Base-by-base conservation (phyloP, 1,284 basidiomycete species). In the Grifola frondosa region DNA sequence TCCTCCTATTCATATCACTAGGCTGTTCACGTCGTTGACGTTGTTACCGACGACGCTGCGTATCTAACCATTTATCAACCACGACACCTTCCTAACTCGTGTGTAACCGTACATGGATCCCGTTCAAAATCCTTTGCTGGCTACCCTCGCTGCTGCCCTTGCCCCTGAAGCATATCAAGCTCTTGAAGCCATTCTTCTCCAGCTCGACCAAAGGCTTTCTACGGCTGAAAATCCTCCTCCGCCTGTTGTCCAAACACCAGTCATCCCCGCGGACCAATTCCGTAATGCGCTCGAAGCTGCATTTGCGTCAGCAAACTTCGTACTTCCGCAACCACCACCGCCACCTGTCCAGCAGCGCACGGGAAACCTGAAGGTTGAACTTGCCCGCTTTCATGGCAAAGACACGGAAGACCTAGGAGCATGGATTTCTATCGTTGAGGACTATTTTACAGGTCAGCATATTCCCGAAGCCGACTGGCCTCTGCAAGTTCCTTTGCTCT, bases 371-470 rank as follows among this genome's bases (percentile, higher is more conserved):
- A 40, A 40, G 29, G 38, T 28, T 13, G 38, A 40, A 12, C 38
- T 30, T 3, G 21, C 30, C 4, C 38, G 32, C n/a, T 40, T 40
- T 13, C 38, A 40, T 16, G 38, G 38, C 2, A 40, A 40, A 30
- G 38, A 31, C 10, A 23, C 29, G 3, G 38, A 40, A 8, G 38
- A 40, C 20, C 30, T 40, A 8, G 32, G 38, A 31, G 38, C 38
- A 17, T 40, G 38, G 38, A 5, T 40, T 4, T 16, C 23, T 13
- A 21, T 40, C 10, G 32, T 17, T 10, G 30, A 40, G 20, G 38
- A 40, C 25, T 29, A 41, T 26, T 34, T 41, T 28, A 17, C 25
- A n/a, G 40, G 40, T n/a, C 30, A 26, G n/a, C 39, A 40, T 24
- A 22, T 40, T 3, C 29, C 39, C 17, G 32, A 34, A 13, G 16